Conservation (phyloP, 2,329 filamentous ascomycete species). For the Fusarium palustre region DNA sequence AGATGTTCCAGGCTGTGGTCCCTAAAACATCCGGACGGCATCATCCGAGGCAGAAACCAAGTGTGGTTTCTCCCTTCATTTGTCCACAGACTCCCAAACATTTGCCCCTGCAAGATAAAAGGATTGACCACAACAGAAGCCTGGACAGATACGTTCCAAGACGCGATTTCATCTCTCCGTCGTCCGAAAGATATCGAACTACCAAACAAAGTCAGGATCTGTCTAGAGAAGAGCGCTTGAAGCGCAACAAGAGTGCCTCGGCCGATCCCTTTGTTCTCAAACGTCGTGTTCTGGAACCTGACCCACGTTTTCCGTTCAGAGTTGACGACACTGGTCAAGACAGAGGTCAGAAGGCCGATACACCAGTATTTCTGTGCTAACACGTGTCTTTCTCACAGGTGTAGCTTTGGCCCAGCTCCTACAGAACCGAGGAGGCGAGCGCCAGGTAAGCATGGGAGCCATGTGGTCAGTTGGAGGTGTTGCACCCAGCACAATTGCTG, state of each 20-base stretch:
- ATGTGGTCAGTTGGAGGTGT: constrained; percentile 84
- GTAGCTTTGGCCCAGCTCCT: constrained; percentile 45
- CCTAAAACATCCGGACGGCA: constrained; percentile 9
- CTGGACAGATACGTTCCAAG: constrained; percentile 65
- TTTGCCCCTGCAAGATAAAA: constrained; percentile 12
- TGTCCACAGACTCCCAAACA: constrained; percentile 6
- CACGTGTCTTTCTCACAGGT: constrained; percentile 26
- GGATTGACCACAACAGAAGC: constrained; percentile 17
- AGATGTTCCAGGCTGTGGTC: background rate
- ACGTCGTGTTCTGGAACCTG: constrained; percentile 36
- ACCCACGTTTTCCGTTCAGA: constrained; percentile 24
- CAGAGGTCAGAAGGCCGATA: constrained; percentile 23
- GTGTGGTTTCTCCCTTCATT: constrained; percentile 32
- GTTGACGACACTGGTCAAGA: constrained; percentile 27
- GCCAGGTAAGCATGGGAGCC: constrained; percentile 73
- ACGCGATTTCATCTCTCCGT: constrained; percentile 52
- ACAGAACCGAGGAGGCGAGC: constrained; percentile 44
- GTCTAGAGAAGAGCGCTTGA: constrained; percentile 58
- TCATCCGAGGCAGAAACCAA: constrained; percentile 1
- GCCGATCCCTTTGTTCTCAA: constrained; percentile 57
- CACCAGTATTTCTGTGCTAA: constrained; percentile 4
- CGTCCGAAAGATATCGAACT: constrained; percentile 60
- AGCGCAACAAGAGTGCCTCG: constrained; percentile 56
- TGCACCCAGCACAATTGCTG: constrained; percentile 64
- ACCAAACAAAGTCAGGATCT: constrained; percentile 58